Conservation (phyloP, 1,139 yeast species). For the Nakaseomyces bracarensis region DNA sequence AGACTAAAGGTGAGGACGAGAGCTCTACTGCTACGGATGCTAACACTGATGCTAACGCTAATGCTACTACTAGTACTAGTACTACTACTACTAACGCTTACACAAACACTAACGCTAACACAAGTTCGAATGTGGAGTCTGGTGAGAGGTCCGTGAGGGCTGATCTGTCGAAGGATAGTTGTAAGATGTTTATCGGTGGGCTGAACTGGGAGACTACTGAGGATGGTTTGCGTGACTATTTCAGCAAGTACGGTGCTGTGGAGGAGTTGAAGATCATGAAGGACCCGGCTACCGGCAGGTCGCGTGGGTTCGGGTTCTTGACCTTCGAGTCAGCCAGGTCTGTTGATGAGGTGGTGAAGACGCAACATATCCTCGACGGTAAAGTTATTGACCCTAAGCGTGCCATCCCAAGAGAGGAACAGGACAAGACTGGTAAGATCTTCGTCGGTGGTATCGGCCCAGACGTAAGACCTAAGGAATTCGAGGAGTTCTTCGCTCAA, state of each 20-base stretch:
- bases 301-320: constrained; percentile 94
- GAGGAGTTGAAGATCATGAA: constrained; percentile 90
- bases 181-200: constrained; percentile 97
- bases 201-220: constrained; percentile 98
- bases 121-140: constrained; percentile 16
- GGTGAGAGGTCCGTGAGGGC: constrained; percentile 29
- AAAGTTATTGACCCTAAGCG: constrained; percentile 96
- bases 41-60: neutral
- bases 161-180: constrained; percentile 46
- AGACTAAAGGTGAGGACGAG: constrained; percentile 4
- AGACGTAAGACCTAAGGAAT: constrained; percentile 88
- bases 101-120: no score
- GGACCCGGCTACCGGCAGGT: constrained; percentile 80
- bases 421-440: constrained; percentile 93
- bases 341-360: constrained; percentile 79
- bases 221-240: constrained; percentile 70
- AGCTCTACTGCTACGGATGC: neutral
- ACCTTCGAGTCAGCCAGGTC: constrained; percentile 77
- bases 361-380: constrained; percentile 89
- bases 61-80: no score
- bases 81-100: no score
- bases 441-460: constrained; percentile 98
- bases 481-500: constrained; percentile 77
- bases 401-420: constrained; percentile 97
- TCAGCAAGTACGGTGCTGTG: constrained; percentile 84